Base-by-base conservation (phyloP, 495 filamentous ascomycete genomes). In the Tetracladium setigerum region DNA sequence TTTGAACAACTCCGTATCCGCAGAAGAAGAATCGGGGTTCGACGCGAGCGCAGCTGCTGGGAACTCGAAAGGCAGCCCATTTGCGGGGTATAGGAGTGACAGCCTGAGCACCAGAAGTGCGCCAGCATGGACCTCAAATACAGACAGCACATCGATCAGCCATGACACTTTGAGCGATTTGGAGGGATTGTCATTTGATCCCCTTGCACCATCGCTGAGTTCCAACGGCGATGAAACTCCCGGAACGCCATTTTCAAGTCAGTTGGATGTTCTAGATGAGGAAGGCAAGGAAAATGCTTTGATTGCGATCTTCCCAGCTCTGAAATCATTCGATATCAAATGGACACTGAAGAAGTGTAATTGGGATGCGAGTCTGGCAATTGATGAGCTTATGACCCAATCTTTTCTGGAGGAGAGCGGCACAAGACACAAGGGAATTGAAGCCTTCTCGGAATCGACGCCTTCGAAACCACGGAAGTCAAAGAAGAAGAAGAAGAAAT, bases 331-430 rank as follows among this genome's bases (percentile, higher is more conserved):
- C 49, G 79, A 83, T 38, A 71, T 95, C 14, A 65, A 68, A 32
- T 74, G 77, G 44, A 75, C 75, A 0, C 64, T 96, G 38, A 76
- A 77, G 56, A 84, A 86, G 50, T 74, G 67, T 38, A 66, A 75
- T 34, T 73, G 78, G 2, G 74, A 86, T 57, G 69, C 81, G 15
- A 71, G 72, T n/a, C 71, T 72, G 15, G 77, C 89, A 1, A 81
- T 94, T 52, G 89, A 98, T 59, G 81, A 87, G 39, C 69, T 98
- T 2, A 71, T 95, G 10, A 92, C 83, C 46, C 70, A 83, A 5
- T 73, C 81, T 9, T 87, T 78, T 59, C 78, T 95, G 13, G 76
- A 84, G 34, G 72, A 87, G 30, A 64, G 68, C 2, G 67, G 68
- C 2, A 68, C 73, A 17, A 60, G 78, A 11, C 75, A 76, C 2